A percentile compares a stretch with the other conserved stretches of the same genome.
Evolutionary conservation across 2,329 filamentous ascomycete species (phyloP).

Genomic region (Sphaerulina vaccinii): DNA sequence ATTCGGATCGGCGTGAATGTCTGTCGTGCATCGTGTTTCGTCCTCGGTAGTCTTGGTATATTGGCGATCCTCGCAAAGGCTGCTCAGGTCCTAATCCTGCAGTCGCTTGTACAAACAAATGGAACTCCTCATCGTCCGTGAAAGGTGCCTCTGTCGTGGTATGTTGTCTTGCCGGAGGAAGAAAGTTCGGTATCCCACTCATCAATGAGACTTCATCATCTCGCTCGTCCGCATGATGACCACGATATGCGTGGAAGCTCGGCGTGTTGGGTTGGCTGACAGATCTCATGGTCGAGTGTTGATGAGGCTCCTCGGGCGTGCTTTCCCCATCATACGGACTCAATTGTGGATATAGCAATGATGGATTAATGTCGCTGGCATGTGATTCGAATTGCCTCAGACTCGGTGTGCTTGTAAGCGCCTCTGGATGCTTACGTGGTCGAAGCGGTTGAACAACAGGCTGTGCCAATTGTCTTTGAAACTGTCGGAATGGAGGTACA

Average conservation of each 20-base stretch:
- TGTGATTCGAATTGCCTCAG: slow-evolving; percentile 11
- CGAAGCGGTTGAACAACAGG: slow-evolving; percentile 5
- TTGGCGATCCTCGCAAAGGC: slow-evolving; percentile 14
- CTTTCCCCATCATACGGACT: slow-evolving; percentile 24
- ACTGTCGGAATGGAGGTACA: slow-evolving; percentile 8
- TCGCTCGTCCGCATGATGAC: slow-evolving; percentile 6
- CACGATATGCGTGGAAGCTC: slow-evolving; percentile 2
- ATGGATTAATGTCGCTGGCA: slow-evolving; percentile 6
- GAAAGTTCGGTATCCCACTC: too few species aligned
- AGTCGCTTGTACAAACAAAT: slow-evolving; percentile 36
- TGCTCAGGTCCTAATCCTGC: slow-evolving; percentile 33
- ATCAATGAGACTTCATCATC: slow-evolving; percentile 13
- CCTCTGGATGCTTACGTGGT: slow-evolving; percentile 6
- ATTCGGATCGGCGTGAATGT: background rate
- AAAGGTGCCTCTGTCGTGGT: slow-evolving; percentile 28
- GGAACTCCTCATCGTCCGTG: slow-evolving; percentile 33
- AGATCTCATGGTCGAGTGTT: slow-evolving; percentile 24
- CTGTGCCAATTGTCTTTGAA: slow-evolving; percentile 10
- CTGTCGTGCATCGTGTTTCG: background rate
- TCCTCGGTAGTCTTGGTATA: slow-evolving; percentile 1
- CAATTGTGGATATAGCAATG: slow-evolving; percentile 29
- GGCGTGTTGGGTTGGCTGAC: slow-evolving; percentile 32
- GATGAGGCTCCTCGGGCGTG: slow-evolving; percentile 11
- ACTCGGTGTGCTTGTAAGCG: slow-evolving; percentile 2
- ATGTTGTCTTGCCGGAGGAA: too few species aligned